These are phyloP conservation scores for Candida pini DNA, from an alignment of 805 yeast genomes.

Conservation along the genomic window DNA sequence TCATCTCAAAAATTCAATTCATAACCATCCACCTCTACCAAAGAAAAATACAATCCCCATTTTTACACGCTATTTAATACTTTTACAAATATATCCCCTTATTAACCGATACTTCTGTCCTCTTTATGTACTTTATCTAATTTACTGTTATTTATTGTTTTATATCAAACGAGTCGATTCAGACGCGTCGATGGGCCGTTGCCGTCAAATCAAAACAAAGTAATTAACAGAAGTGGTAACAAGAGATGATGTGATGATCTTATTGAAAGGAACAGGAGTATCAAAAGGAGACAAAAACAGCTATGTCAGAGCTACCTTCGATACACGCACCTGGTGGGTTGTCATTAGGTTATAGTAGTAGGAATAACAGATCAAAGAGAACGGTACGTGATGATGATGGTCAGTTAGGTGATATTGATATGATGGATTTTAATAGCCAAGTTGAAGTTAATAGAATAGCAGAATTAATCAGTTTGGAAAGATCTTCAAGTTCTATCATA, in stretches of 20 bases:
- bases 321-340: neutral
- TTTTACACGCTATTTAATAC: too few species aligned
- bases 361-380: neutral
- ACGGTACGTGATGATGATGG: constrained; percentile 2
- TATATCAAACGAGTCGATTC: neutral
- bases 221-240: too few species aligned
- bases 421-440: constrained; percentile 14
- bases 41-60: too few species aligned
- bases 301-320: neutral
- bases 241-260: neutral
- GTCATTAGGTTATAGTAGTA: neutral
- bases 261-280: too few species aligned
- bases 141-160: neutral
- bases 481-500: too few species aligned
- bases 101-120: neutral
- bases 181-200: neutral
- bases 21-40: too few species aligned
- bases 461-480: too few species aligned
- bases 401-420: constrained; percentile 11
- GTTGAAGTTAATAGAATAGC: constrained; percentile 14
- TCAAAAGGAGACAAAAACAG: too few species aligned
- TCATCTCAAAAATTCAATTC: too few species aligned
- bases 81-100: neutral
- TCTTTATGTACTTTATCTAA: neutral
- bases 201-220: too few species aligned